A percentile compares a stretch with the other conserved stretches of the same genome.
Evolutionary conservation across 306 rosid species (phyloP).

Genomic region (Quercus agrifolia): DNA sequence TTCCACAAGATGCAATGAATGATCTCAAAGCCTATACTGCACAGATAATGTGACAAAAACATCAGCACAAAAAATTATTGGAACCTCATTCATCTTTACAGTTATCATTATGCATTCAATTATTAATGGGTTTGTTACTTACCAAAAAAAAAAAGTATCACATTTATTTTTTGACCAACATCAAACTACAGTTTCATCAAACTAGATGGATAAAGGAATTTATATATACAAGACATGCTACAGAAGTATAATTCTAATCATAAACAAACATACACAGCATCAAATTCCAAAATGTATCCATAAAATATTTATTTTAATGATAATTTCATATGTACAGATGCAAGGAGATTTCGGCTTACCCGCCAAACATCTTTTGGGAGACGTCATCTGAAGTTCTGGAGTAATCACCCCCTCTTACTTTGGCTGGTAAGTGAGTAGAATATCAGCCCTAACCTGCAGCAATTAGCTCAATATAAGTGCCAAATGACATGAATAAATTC

Average conservation of each 20-base stretch:
- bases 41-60: not conserved
- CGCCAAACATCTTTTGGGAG: slow-evolving; percentile 53
- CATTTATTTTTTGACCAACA: not conserved
- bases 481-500: not conserved
- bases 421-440: slow-evolving; percentile 49
- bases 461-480: not conserved
- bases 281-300: not conserved
- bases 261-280: not conserved
- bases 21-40: not conserved
- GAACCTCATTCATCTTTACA: not conserved
- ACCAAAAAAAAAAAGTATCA: not conserved
- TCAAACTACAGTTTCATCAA: not conserved
- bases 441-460: not conserved
- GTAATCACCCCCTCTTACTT: slow-evolving; percentile 41
- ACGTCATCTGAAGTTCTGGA: slow-evolving; percentile 58
- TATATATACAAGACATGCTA: not conserved
- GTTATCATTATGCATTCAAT: not conserved
- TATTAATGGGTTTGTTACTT: too few relatives aligned
- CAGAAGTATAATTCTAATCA: not conserved
- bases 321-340: slow-evolving; percentile 35
- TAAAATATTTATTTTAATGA: not conserved
- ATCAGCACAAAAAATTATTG: not conserved
- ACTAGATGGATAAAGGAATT: not conserved
- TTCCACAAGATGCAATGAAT: not conserved
- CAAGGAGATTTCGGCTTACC: slow-evolving; percentile 47